Evolutionary conservation across 176 grass and related monocot species (phyloP).

Genomic region (Elymus sibiricus): DNA sequence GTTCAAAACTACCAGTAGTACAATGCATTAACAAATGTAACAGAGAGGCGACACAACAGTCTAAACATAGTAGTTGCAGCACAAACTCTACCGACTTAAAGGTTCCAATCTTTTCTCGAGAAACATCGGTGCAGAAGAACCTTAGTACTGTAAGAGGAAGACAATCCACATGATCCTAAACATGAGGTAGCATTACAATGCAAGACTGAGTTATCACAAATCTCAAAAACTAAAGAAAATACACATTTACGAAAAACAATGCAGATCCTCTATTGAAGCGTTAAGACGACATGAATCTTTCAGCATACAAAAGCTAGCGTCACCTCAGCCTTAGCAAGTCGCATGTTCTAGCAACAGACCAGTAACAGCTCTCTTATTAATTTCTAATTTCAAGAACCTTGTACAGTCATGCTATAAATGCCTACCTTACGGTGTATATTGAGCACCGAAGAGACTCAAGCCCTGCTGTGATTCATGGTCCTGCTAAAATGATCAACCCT

Average conservation of each 20-base stretch:
- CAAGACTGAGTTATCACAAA: too few relatives aligned
- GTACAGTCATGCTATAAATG: not conserved
- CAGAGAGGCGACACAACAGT: slow-evolving; percentile 1
- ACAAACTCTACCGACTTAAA: slow-evolving; percentile 11
- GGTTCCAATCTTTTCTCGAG: not conserved
- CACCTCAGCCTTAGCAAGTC: not conserved
- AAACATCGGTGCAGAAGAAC: slow-evolving; percentile 17
- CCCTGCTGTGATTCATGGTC: not conserved
- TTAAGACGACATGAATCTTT: not conserved
- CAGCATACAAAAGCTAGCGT: not conserved
- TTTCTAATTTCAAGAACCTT: not conserved
- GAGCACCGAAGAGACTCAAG: not conserved
- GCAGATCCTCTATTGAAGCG: not conserved
- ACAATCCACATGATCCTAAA: slow-evolving; percentile 1
- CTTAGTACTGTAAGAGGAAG: not conserved
- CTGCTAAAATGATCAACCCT: not conserved
- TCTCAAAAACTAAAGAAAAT: too few relatives aligned
- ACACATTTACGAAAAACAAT: not conserved
- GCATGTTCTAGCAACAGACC: not conserved
- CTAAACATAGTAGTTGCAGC: slow-evolving; percentile 3
- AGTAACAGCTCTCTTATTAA: not conserved
- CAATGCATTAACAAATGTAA: too few relatives aligned
- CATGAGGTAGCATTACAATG: not conserved
- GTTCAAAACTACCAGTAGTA: too few relatives aligned
- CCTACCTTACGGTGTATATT: not conserved